Base-by-base conservation (phyloP, 148 eudicot species). In the Rhododendron kiyosumense region DNA sequence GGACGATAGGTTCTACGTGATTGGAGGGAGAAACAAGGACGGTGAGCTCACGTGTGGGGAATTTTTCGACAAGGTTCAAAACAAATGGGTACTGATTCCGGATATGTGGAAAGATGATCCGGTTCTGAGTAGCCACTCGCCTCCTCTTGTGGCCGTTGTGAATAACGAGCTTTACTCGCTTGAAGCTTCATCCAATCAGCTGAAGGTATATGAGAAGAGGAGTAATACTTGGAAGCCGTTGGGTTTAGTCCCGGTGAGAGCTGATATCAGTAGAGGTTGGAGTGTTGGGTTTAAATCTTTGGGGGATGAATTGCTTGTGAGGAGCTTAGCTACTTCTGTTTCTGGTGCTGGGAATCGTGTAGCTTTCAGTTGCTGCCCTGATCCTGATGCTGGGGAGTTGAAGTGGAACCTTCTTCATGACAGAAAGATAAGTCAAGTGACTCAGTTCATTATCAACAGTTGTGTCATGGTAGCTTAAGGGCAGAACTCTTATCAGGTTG, bases 281-380 rank as follows among this genome's bases (percentile, higher is more conserved):
- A 95, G 98, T 24, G 97, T 95, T 26, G 98, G 96, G 2, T 94
- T 95, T 85, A 94, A 94, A 90, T 94, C 98, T 0, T 76, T 94
- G 14, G 98, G 98, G 1, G 79, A 92, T n/a, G 90, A 92, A 86
- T 85, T 95, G 67, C 88, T 94, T 12, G 97, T 93, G 24, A 92
- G 94, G 9, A 97, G 97, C 20, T 90, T 89, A 48, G 85, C 94
- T 3, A 85, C 94, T 3, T 79, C 84, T 13, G 46, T 52, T 30
- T 73, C 88, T n/a, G 63, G 36, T 34, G 78, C 89, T 4, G 89
- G 92, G 7, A 85, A 86, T 43, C 86, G 90, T 38, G 88, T 93
- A 94, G 92, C 89, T 26, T 93, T 91, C 74, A 93, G 91, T 11
- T 94, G 97, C 86, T 81, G 90, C 85, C 98, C 98, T 6, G 81